Base-by-base conservation (phyloP, 2,329 filamentous ascomycete species). In the Cytospora piceicola region DNA sequence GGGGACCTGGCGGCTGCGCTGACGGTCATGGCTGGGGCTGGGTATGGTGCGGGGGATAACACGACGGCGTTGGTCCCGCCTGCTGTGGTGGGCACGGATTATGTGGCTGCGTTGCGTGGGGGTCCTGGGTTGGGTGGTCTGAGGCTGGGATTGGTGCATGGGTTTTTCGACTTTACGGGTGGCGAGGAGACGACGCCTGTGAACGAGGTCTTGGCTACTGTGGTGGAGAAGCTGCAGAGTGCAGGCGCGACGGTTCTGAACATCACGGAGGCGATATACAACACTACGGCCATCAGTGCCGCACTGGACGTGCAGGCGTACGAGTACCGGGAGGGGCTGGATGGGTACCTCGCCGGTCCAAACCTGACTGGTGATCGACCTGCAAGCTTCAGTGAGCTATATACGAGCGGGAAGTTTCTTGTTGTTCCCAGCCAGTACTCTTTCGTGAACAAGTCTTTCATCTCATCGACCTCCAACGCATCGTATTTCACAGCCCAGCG, bases 391-490 rank as follows among this genome's bases (percentile, higher is more conserved):
- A 70, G 75, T 3, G 79, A 84, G 5, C 74, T 89, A 0, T 87
- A 85, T 70, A 73, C 72, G 17, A 79, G 76, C 24, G 79, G 79
- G 8, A 75, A 84, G 2, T 90, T 86, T 71, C 75, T 90, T 1
- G 85, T 90, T 42, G 82, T 90, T 6, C 85, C 87, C 0, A 75
- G 78, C 2, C 84, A 89, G 68, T 85, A 87, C 72, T 75, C 78
- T 39, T 85, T 85, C 71, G 77, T 89, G 58, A 79, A 80, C 55
- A 82, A 77, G 2, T 79, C 80, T 0, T 77, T 83, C 0, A 69
- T 73, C n/a, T 86, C 81, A 1, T 87, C 84, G 0, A 85, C 83
- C 0, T 72, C 72, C 22, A 69, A 73, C 58, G 66, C 73, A 1
- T 80, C 79, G 46, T 90, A 89, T 71, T 70, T 75, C 3, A 57